Evolutionary conservation across 2,329 filamentous ascomycete species (phyloP), one percentile per base, ranked within the genome.

Genomic region (Albophoma yamanashiensis): DNA sequence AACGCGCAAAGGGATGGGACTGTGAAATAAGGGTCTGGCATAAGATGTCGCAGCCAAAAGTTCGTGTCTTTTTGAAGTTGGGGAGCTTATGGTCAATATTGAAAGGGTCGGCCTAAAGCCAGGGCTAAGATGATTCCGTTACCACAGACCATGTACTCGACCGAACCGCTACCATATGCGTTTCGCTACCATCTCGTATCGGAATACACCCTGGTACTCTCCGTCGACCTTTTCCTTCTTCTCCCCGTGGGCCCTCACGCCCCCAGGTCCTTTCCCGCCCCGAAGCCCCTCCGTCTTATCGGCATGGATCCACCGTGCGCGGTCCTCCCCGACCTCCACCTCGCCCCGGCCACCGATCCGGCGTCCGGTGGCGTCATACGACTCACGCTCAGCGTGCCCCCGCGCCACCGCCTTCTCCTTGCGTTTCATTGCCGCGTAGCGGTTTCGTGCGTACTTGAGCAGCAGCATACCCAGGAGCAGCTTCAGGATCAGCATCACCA

Each of bases 151-250:
- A 25, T 34, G 7, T 11, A 25, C 3, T 31, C 50, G 2, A 1
- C 20, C 11, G 8, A 22, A 61, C 62, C 47, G 61, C 65, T 74
- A 97, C 94, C 94, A 99, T 67, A 99, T 99, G 71, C 94, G 83
- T 81, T 97, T 97, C 0, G 91, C 91, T 67, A 92, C 88, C 94
- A 97, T 97, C 70, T 92, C 91, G 76, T 97, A 99, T 67, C 94
- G 82, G 81, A 85, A 63, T 86, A 91, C 71, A 76, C 85, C 68
- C 81, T 89, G 74, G 85, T 84, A 71, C 83, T 77, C 75, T 4
- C 62, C 64, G 2, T 72, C 70, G 1, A 64, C 64, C 58, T 76
- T 76, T 2, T 65, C 64, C 58, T 76, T 76, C 42, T 80, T 75
- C 62, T 78, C 78, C 40, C 74, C 58, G n/a, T 65, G 67, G 6